phyloP scores from a whole-genome alignment of 148 eudicot genomes.

The Dysphania ambrosioides region DNA sequence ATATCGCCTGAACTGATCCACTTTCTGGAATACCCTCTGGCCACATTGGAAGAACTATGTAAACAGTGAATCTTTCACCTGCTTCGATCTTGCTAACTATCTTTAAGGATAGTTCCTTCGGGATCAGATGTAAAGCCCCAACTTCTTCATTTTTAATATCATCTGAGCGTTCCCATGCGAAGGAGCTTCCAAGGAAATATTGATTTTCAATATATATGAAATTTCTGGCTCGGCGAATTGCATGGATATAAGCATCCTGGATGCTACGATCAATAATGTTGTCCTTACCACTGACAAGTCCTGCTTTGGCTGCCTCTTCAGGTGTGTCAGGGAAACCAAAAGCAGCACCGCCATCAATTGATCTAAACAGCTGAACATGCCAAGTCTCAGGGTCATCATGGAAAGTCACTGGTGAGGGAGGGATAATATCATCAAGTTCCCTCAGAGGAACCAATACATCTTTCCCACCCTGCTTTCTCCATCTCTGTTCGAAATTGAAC shows the following conservation, averaged over 20 bases:
- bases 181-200: slow-evolving; percentile 70
- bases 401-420: slow-evolving; percentile 72
- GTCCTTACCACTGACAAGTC: slow-evolving; percentile 80
- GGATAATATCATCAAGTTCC: slow-evolving; percentile 54
- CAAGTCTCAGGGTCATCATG: slow-evolving; percentile 70
- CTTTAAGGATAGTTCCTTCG: slow-evolving; percentile 73
- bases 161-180: slow-evolving; percentile 43
- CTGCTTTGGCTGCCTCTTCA: slow-evolving; percentile 69
- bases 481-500: slow-evolving; percentile 81
- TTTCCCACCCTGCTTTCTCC: slow-evolving; percentile 84
- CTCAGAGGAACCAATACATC: slow-evolving; percentile 51
- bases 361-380: slow-evolving; percentile 75
- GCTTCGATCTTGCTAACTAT: slow-evolving; percentile 73
- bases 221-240: slow-evolving; percentile 63
- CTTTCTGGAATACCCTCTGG: slow-evolving; percentile 76
- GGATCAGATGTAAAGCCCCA: slow-evolving; percentile 65
- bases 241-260: slow-evolving; percentile 81
- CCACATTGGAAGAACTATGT: slow-evolving; percentile 75
- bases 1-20: slow-evolving; percentile 70
- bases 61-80: slow-evolving; percentile 63
- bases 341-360: slow-evolving; percentile 85
- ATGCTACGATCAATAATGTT: slow-evolving; percentile 71
- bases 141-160: slow-evolving; percentile 51
- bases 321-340: slow-evolving; percentile 81
- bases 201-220: slow-evolving; percentile 77